phyloP scores from a whole-genome alignment of 1,284 basidiomycete genomes.

The Ganoderma boninense region DNA sequence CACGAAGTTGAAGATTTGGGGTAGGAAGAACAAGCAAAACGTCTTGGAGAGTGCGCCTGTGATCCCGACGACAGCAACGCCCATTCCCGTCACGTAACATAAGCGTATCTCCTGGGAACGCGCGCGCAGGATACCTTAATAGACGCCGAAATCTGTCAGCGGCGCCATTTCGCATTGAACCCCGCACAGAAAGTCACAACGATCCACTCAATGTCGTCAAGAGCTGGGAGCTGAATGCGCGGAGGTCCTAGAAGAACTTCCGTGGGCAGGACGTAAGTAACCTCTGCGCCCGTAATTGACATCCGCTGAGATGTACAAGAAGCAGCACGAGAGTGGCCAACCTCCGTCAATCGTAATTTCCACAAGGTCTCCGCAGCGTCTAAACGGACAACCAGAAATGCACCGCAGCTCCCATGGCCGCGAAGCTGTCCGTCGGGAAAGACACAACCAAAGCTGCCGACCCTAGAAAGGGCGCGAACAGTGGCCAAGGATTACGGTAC shows the following conservation, averaged over 20 bases:
- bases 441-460: not conserved
- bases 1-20: slow-evolving; percentile 99
- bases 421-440: not conserved
- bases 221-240: not conserved
- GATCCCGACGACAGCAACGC: slow-evolving; percentile 95
- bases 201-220: not conserved
- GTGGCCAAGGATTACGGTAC: not conserved
- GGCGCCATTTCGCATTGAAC: too few species aligned
- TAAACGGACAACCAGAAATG: not conserved
- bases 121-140: slow-evolving; percentile 92
- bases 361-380: too few species aligned
- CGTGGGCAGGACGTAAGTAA: too few species aligned
- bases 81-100: slow-evolving; percentile 98
- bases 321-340: too few species aligned
- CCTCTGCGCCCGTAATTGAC: too few species aligned
- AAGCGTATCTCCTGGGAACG: slow-evolving; percentile 97
- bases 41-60: slow-evolving; percentile 98
- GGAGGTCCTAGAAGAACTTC: too few species aligned
- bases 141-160: not conserved
- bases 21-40: slow-evolving; percentile 96
- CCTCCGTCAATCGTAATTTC: too few species aligned
- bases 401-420: not conserved
- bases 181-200: too few species aligned
- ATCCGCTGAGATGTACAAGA: too few species aligned
- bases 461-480: not conserved